phyloP scores from a whole-genome alignment of 2,329 filamentous ascomycete species.

The Mariannaea sp. region DNA sequence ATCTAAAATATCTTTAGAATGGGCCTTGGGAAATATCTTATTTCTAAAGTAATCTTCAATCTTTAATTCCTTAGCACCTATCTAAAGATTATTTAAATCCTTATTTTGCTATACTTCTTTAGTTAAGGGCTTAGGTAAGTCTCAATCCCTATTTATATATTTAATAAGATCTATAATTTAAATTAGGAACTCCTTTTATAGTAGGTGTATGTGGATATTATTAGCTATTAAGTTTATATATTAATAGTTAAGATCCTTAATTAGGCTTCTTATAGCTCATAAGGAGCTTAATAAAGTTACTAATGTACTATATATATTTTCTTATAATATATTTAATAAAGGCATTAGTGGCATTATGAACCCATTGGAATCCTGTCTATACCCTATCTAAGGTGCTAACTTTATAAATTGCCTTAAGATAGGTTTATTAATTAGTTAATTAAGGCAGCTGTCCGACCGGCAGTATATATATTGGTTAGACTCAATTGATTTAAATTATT shows the following conservation, averaged over 20 bases:
- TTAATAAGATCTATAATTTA: too few species aligned
- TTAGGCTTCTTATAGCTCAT: too few species aligned
- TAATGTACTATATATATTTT: too few species aligned
- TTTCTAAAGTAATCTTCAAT: constrained; percentile 1
- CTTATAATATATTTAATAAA: neutral
- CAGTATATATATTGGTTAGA: neutral
- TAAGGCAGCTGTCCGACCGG: constrained; percentile 4
- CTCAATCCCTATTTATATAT: neutral
- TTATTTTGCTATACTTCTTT: constrained; percentile 5
- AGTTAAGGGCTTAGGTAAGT: constrained; percentile 6
- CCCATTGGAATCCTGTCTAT: neutral
- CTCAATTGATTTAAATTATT: constrained; percentile 1
- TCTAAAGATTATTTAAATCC: neutral
- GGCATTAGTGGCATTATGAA: neutral
- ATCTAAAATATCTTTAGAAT: neutral
- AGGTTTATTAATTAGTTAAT: neutral
- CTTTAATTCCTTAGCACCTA: neutral
- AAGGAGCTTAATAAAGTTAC: too few species aligned
- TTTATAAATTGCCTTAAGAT: neutral
- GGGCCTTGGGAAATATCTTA: neutral
- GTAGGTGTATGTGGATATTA: too few species aligned
- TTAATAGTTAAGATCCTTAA: too few species aligned
- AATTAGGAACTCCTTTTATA: too few species aligned
- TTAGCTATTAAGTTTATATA: too few species aligned
- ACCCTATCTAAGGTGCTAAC: neutral